phyloP scores from a whole-genome alignment of 2,329 filamentous ascomycete species.

The Immersiporthe knoxdaviesiana region DNA sequence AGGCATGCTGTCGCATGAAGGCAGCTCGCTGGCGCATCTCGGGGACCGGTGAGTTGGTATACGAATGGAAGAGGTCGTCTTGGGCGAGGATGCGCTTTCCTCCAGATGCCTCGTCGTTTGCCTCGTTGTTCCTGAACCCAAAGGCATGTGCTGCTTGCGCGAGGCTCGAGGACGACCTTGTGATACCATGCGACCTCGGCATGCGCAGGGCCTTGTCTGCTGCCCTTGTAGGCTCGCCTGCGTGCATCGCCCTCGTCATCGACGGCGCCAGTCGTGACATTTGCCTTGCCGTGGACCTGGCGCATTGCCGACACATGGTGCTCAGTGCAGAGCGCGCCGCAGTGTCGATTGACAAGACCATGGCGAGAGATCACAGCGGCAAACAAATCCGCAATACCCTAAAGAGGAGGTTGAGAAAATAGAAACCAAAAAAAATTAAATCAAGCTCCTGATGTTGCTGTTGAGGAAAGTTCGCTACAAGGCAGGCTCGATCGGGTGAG shows the following conservation, averaged over 20 bases:
- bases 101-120: constrained; percentile 2
- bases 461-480: constrained; percentile 4
- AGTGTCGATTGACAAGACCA: constrained; percentile 28
- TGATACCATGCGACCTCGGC: constrained; percentile 1
- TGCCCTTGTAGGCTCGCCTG: constrained; percentile 18
- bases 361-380: constrained; percentile 4
- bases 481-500: neutral
- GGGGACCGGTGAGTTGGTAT: constrained; percentile 84
- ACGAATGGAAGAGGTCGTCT: constrained; percentile 91
- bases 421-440: neutral
- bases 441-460: neutral
- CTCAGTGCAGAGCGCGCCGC: constrained; percentile 28
- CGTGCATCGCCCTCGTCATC: constrained; percentile 22
- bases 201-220: constrained; percentile 9
- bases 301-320: constrained; percentile 30
- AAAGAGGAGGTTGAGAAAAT: neutral
- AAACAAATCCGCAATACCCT: neutral
- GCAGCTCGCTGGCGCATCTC: constrained; percentile 86
- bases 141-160: constrained; percentile 26
- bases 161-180: constrained; percentile 22
- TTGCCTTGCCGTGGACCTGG: constrained; percentile 19
- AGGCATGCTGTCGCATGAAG: constrained; percentile 90
- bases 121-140: constrained; percentile 6
- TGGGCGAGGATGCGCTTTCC: constrained; percentile 55
- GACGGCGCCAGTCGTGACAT: constrained; percentile 21